A percentile compares a stretch with the other conserved stretches of the same genome.
Conservation (phyloP, 495 filamentous ascomycete species). For the Penicillium mononematosum region DNA sequence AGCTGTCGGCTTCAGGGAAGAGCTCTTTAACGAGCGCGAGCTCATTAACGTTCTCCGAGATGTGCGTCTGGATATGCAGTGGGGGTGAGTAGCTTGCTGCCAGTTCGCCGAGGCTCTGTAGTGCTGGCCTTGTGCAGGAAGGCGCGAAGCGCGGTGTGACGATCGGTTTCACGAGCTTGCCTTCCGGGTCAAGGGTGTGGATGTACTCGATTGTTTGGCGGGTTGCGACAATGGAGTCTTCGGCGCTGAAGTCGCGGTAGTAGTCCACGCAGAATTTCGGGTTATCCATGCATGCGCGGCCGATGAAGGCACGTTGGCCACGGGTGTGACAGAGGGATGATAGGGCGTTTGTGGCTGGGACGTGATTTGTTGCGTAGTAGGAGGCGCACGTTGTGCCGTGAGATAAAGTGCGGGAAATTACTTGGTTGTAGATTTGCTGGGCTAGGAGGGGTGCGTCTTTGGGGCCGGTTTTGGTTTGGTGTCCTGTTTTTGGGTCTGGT, state of each 20-base stretch:
- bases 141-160: constrained; percentile 91
- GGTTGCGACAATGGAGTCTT: constrained; percentile 56
- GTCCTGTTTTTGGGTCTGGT: constrained; percentile 1
- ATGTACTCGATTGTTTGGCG: constrained; percentile 65
- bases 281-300: constrained; percentile 83
- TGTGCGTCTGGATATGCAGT: constrained; percentile 83
- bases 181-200: constrained; percentile 59
- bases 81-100: constrained; percentile 53
- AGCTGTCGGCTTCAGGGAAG: constrained; percentile 64
- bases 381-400: constrained; percentile 86
- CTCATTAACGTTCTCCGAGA: constrained; percentile 80
- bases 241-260: constrained; percentile 68
- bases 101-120: constrained; percentile 62
- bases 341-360: constrained; percentile 77
- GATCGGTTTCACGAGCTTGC: constrained; percentile 67
- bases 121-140: constrained; percentile 59
- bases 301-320: constrained; percentile 86
- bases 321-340: constrained; percentile 67
- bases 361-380: constrained; percentile 86
- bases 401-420: constrained; percentile 72
- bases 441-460: constrained; percentile 37
- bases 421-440: constrained; percentile 63
- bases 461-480: neutral
- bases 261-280: constrained; percentile 60
- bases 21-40: constrained; percentile 63